These are phyloP conservation scores for Pilatotrama ljubarskyi DNA, from an alignment of 768 basidiomycete genomes.

Conservation along the genomic window DNA sequence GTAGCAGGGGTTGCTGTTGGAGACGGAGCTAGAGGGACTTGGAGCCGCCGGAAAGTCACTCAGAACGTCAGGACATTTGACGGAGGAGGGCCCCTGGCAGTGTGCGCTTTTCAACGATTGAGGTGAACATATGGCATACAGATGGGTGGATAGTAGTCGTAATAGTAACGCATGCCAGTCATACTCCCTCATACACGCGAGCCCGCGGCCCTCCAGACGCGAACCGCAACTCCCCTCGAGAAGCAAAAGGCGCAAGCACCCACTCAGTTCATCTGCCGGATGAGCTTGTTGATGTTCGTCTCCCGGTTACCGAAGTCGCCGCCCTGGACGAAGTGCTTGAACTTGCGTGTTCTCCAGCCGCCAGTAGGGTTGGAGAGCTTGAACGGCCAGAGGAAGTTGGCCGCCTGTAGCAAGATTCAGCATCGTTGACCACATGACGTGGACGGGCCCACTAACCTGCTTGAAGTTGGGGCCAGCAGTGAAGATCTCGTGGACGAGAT, in stretches of 20 bases:
- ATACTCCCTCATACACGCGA: constrained; percentile 24
- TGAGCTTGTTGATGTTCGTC: constrained; percentile 94
- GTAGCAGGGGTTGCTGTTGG: too few species aligned
- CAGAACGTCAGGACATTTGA: neutral
- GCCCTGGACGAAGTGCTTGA: constrained; percentile 95
- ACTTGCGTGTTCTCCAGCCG: constrained; percentile 97
- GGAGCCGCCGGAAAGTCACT: too few species aligned
- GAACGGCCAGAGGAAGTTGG: constrained; percentile 99
- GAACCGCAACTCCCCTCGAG: neutral
- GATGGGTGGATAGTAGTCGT: constrained; percentile 21
- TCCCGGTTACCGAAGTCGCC: constrained; percentile 99
- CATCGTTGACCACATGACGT: neutral
- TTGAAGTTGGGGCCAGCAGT: constrained; percentile 99
- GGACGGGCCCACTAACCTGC: constrained; percentile 58
- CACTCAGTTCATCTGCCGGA: constrained; percentile 87
- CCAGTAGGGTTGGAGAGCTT: constrained; percentile 99
- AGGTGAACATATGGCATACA: constrained; percentile 33
- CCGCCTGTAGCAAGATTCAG: constrained; percentile 49
- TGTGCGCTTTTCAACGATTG: constrained; percentile 16
- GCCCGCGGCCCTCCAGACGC: constrained; percentile 12
- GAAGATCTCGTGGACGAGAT: constrained; percentile 95
- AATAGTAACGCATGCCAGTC: constrained; percentile 26
- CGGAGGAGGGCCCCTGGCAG: neutral
- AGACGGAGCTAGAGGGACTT: too few species aligned
- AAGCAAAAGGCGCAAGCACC: constrained; percentile 1